A percentile compares a stretch with the other conserved stretches of the same genome.
Conservation (phyloP, 768 basidiomycete genomes). For the Gloeopeniophorella convolvens region DNA sequence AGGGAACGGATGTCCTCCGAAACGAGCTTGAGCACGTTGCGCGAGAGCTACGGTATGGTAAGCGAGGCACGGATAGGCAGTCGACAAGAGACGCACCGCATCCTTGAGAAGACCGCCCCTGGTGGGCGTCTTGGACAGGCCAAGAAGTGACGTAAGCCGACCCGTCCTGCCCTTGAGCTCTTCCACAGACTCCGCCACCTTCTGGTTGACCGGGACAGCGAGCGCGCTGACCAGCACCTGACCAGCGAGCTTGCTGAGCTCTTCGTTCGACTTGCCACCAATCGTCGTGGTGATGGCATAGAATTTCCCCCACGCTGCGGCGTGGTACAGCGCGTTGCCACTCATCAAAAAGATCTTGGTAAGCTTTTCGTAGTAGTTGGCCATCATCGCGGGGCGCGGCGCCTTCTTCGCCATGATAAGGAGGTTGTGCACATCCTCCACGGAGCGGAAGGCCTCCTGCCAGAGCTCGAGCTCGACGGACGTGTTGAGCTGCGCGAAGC, state of each 20-base stretch:
- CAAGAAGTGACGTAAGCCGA: constrained; percentile 81
- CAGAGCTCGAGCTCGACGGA: constrained; percentile 97
- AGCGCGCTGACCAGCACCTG: constrained; percentile 91
- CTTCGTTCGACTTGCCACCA: constrained; percentile 71
- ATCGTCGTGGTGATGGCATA: constrained; percentile 64
- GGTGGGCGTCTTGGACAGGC: constrained; percentile 77
- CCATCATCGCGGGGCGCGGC: constrained; percentile 94
- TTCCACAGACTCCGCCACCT: constrained; percentile 42
- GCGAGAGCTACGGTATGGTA: constrained; percentile 50
- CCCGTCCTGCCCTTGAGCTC: constrained; percentile 59
- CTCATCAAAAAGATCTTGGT: constrained; percentile 95
- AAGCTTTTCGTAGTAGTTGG: constrained; percentile 97
- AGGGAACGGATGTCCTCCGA: constrained; percentile 68
- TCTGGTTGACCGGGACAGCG: constrained; percentile 80
- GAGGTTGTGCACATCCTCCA: constrained; percentile 96
- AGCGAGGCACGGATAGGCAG: neutral
- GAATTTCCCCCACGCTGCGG: constrained; percentile 91
- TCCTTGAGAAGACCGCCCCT: constrained; percentile 81
- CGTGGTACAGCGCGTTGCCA: constrained; percentile 91
- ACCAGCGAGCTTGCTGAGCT: constrained; percentile 73
- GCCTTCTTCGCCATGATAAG: constrained; percentile 91
- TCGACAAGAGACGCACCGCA: constrained; percentile 50
- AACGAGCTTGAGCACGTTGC: constrained; percentile 76
- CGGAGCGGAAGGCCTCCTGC: constrained; percentile 98
- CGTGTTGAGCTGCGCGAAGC: constrained; percentile 93